Percentiles rank a stretch among this genome's conserved stretches.
phyloP scores from a whole-genome alignment of 805 yeast genomes.

The Dipodascopsis tothii region DNA sequence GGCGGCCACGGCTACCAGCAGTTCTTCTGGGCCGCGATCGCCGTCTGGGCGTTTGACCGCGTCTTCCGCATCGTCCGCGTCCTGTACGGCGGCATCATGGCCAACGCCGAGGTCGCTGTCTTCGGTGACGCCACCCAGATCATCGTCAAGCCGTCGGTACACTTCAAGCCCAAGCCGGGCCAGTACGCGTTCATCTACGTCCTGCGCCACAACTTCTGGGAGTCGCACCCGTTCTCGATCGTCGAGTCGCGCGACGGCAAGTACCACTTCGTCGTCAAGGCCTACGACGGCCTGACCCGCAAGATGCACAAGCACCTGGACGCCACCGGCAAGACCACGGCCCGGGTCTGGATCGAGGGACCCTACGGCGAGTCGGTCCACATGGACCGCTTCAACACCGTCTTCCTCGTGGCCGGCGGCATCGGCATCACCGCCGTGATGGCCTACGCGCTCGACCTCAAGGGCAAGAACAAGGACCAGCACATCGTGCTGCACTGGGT shows the following conservation, averaged over 20 bases:
- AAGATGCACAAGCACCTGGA: constrained; percentile 6
- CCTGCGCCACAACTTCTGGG: constrained; percentile 17
- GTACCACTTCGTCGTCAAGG: constrained; percentile 13
- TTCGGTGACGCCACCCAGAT: constrained; percentile 11
- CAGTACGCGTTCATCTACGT: constrained; percentile 23
- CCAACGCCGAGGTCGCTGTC: constrained; percentile 1
- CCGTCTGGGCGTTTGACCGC: constrained; percentile 67
- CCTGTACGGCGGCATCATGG: constrained; percentile 21
- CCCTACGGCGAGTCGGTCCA: constrained; percentile 50
- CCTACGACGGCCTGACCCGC: constrained; percentile 7
- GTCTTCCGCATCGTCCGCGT: constrained; percentile 49
- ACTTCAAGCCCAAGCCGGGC: constrained; percentile 18
- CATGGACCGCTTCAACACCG: constrained; percentile 40
- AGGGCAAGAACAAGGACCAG: constrained; percentile 1
- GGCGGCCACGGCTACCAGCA: constrained; percentile 39
- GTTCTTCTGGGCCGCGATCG: constrained; percentile 47
- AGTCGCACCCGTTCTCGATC: constrained; percentile 18
- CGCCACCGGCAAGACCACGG: too few relatives aligned
- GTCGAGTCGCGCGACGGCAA: constrained; percentile 8
- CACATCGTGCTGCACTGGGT: constrained; percentile 12
- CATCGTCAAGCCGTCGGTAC: constrained; percentile 5
- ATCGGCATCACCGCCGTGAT: constrained; percentile 55
- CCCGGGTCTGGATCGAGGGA: constrained; percentile 47
- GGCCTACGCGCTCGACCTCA: constrained; percentile 36
- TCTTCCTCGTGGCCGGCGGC: constrained; percentile 55